phyloP scores from a whole-genome alignment of 1,284 basidiomycete genomes.

The Ustilago bromivora region DNA sequence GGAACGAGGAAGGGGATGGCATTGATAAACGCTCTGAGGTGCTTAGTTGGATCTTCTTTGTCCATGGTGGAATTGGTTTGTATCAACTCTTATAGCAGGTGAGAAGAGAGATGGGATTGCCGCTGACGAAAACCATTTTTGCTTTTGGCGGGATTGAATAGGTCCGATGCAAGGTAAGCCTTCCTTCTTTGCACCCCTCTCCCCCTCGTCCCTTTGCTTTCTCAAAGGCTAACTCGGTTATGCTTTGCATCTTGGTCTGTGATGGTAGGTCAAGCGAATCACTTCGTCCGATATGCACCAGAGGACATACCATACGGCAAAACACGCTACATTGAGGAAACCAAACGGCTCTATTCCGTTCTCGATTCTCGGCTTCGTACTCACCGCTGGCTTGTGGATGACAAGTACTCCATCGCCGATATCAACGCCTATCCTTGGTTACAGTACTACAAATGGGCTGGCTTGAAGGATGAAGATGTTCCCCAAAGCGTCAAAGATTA shows the following conservation, averaged over 20 bases:
- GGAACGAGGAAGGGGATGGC: slow-evolving; percentile 43
- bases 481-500: slow-evolving; percentile 34
- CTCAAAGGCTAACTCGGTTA: neutral
- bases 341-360: slow-evolving; percentile 51
- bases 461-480: slow-evolving; percentile 36
- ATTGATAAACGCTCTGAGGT: slow-evolving; percentile 40
- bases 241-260: neutral
- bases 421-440: slow-evolving; percentile 60
- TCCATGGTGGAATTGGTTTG: slow-evolving; percentile 32
- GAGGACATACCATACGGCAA: slow-evolving; percentile 59
- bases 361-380: slow-evolving; percentile 49
- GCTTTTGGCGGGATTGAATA: neutral
- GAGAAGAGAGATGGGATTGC: neutral
- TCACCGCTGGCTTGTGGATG: slow-evolving; percentile 58
- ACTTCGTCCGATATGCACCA: slow-evolving; percentile 52
- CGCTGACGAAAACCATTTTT: neutral
- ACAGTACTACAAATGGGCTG: slow-evolving; percentile 47
- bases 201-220: neutral
- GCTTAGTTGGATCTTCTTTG: slow-evolving; percentile 51
- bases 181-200: neutral
- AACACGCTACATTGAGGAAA: slow-evolving; percentile 48
- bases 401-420: slow-evolving; percentile 59
- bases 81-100: too few relatives aligned
- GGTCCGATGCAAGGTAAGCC: slow-evolving; percentile 54
- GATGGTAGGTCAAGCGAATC: slow-evolving; percentile 38